Percentiles rank a stretch among this genome's conserved stretches.
Conservation (phyloP, 306 rosid genomes). For the Glycine tomentella region DNA sequence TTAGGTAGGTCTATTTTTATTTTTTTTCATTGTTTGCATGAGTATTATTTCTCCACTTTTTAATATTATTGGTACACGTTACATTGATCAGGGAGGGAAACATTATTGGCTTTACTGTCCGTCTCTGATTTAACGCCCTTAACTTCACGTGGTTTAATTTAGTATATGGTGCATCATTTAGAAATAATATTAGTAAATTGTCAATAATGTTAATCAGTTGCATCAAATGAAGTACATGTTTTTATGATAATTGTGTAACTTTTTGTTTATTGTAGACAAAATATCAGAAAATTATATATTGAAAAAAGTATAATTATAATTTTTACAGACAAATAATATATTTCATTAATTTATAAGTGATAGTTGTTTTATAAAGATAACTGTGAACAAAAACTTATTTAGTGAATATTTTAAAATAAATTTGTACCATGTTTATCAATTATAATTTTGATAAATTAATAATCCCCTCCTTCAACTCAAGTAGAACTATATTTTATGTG, state of each 20-base stretch:
- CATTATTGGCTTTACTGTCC: conserved; percentile 20
- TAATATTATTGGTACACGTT: conserved; percentile 34
- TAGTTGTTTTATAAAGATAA: too few species aligned
- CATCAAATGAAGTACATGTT: background rate
- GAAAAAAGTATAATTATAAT: too few species aligned
- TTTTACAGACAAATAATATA: too few species aligned
- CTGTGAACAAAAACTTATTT: too few species aligned
- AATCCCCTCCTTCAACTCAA: too few species aligned
- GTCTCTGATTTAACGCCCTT: background rate
- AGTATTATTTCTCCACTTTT: background rate
- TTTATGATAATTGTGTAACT: background rate
- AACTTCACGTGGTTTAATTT: background rate
- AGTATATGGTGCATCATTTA: background rate
- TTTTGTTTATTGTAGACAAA: too few species aligned
- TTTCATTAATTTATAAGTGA: too few species aligned
- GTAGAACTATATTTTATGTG: too few species aligned
- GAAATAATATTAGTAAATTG: background rate
- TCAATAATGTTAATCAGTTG: background rate
- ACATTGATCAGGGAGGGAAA: background rate
- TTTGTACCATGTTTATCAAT: too few species aligned
- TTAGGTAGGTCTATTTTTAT: background rate
- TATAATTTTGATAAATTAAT: too few species aligned
- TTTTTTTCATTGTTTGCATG: background rate
- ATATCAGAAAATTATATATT: too few species aligned
- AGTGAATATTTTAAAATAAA: too few species aligned